Conservation (phyloP, 176 grass and related monocot species). For the Carex littledalei region DNA sequence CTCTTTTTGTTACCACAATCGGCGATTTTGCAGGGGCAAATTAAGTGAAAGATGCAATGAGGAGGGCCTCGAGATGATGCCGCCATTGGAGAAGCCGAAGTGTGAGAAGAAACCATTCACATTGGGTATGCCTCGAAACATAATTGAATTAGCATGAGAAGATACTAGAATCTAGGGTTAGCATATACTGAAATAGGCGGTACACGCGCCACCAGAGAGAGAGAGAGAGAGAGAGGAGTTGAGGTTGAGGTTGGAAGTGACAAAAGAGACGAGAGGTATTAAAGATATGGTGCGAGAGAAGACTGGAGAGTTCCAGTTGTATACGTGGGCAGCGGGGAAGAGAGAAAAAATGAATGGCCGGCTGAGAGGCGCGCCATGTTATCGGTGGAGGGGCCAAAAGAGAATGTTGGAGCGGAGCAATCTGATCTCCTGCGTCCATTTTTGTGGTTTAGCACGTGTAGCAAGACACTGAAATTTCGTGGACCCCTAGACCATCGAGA, state of each 20-base stretch:
- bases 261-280: neutral
- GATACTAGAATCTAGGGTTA: neutral
- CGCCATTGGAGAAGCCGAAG: neutral
- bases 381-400: neutral
- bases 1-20: constrained; percentile 1
- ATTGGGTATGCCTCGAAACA: constrained; percentile 1
- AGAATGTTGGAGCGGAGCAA: no score
- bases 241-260: neutral
- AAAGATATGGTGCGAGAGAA: neutral
- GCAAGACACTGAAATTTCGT: neutral
- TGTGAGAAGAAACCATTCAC: constrained; percentile 1
- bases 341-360: neutral
- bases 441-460: neutral
- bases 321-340: neutral
- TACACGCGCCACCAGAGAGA: neutral
- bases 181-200: neutral
- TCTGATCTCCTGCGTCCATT: neutral
- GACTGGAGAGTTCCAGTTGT: neutral
- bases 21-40: constrained; percentile 10
- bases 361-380: constrained; percentile 21
- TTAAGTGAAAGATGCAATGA: neutral
- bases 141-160: constrained; percentile 24
- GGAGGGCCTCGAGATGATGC: constrained; percentile 2
- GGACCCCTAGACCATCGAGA: neutral
- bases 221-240: neutral